phyloP scores from a whole-genome alignment of 2,329 filamentous ascomycete genomes.

The Coccinonectria pachysandricola region DNA sequence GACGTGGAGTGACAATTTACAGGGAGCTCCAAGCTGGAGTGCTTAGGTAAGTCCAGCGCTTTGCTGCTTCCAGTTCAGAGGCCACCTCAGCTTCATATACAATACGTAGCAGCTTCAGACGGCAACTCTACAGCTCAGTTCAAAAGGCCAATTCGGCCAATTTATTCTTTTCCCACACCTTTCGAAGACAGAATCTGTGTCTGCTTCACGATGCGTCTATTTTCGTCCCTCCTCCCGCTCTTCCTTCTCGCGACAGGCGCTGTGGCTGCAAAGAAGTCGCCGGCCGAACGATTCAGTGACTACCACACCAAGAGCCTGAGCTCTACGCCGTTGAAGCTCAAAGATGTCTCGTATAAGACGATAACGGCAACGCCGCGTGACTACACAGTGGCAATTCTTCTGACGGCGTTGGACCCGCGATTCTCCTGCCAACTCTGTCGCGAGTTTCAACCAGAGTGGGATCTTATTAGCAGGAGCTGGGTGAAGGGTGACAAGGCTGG shows the following conservation, averaged over 20 bases:
- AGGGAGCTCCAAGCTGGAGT: too few relatives aligned
- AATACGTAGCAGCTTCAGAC: constrained; percentile 16
- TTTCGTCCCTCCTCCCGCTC: constrained; percentile 51
- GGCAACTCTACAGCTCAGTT: constrained; percentile 2
- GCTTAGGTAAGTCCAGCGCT: constrained; percentile 16
- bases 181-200: constrained; percentile 1
- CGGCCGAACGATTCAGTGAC: constrained; percentile 55
- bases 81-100: constrained; percentile 29
- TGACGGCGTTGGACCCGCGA: constrained; percentile 75
- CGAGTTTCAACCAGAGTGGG: constrained; percentile 92
- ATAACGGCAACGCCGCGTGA: constrained; percentile 71
- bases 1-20: too few relatives aligned
- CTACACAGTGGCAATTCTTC: constrained; percentile 69
- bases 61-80: constrained; percentile 15
- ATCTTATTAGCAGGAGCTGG: constrained; percentile 79
- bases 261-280: constrained; percentile 54
- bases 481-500: constrained; percentile 68
- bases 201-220: constrained; percentile 53
- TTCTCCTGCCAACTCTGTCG: constrained; percentile 80
- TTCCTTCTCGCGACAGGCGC: constrained; percentile 51
- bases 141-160: constrained; percentile 17
- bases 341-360: constrained; percentile 64
- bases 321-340: constrained; percentile 62
- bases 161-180: constrained; percentile 1
- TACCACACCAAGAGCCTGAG: constrained; percentile 59